A percentile compares a stretch with the other conserved stretches of the same genome.
phyloP scores from a whole-genome alignment of 1,139 yeast species.

The Suhomyces guaymorum region DNA sequence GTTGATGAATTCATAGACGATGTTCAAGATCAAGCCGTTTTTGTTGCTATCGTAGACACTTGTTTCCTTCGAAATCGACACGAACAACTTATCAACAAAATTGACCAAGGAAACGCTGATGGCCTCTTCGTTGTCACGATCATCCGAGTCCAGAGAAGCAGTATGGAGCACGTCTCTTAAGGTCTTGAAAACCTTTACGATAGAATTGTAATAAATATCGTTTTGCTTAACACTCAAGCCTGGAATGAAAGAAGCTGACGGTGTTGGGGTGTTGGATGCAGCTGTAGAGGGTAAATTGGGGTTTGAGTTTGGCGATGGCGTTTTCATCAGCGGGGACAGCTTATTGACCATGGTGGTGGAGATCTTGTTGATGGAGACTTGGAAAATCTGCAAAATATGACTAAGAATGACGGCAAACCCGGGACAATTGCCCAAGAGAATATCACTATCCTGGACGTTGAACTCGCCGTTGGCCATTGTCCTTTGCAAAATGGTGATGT shows the following conservation, averaged over 20 bases:
- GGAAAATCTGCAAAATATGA: conserved; percentile 40
- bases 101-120: conserved; percentile 16
- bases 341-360: conserved; percentile 16
- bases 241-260: conserved; percentile 15
- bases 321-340: conserved; percentile 6
- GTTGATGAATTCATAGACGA: conserved; percentile 48
- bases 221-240: conserved; percentile 22
- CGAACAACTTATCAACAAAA: conserved; percentile 36
- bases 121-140: conserved; percentile 7
- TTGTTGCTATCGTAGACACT: conserved; percentile 47
- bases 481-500: conserved; percentile 40
- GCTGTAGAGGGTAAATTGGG: too few relatives aligned
- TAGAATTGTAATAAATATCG: conserved; percentile 39
- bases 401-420: conserved; percentile 42
- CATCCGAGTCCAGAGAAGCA: conserved; percentile 12
- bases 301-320: background rate
- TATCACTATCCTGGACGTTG: conserved; percentile 6
- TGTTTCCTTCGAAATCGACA: conserved; percentile 41
- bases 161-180: conserved; percentile 46
- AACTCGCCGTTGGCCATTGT: conserved; percentile 6
- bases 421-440: conserved; percentile 22
- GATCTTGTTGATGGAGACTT: conserved; percentile 37
- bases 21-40: conserved; percentile 47
- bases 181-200: conserved; percentile 45
- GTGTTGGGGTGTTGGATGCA: conserved; percentile 18